Evolutionary conservation across 805 yeast genomes (phyloP).

Genomic region (Candida insectalens): DNA sequence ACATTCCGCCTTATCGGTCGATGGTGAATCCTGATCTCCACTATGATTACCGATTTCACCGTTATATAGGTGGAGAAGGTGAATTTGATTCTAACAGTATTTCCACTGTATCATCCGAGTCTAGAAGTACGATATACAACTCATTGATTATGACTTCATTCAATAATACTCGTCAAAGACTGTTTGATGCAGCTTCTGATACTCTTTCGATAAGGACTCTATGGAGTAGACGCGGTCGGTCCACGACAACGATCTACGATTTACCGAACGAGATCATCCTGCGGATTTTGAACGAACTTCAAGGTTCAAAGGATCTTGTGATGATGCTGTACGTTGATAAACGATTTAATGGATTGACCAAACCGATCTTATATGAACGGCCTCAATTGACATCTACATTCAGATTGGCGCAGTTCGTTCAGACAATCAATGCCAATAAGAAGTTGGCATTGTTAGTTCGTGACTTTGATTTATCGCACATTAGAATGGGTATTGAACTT

Average conservation of each 20-base stretch:
- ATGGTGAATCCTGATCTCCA: conserved; percentile 37
- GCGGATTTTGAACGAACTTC: conserved; percentile 25
- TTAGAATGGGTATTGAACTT: conserved; percentile 27
- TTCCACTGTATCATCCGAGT: too few species aligned
- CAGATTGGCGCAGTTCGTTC: conserved; percentile 70
- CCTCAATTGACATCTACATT: conserved; percentile 62
- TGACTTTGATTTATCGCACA: conserved; percentile 47
- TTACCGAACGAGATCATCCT: conserved; percentile 36
- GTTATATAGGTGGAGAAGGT: conserved; percentile 20
- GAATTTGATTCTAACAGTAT: conserved; percentile 12
- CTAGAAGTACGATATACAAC: conserved; percentile 42
- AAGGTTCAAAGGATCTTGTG: conserved; percentile 27
- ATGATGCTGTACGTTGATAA: conserved; percentile 41
- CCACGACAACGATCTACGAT: conserved; percentile 4
- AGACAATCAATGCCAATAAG: conserved; percentile 49
- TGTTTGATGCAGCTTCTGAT: conserved; percentile 33
- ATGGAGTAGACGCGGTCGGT: not conserved
- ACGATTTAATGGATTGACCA: conserved; percentile 39
- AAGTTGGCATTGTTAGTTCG: conserved; percentile 48
- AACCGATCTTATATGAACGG: conserved; percentile 41
- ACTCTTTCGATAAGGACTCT: conserved; percentile 27
- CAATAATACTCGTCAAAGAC: conserved; percentile 16
- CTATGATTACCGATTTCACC: conserved; percentile 41
- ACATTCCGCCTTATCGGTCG: conserved; percentile 45
- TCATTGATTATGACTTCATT: conserved; percentile 32